Percentiles rank a stretch among this genome's conserved stretches.
phyloP scores from a whole-genome alignment of 371 early-diverging fungal species.

The Lichtheimia ornata region DNA sequence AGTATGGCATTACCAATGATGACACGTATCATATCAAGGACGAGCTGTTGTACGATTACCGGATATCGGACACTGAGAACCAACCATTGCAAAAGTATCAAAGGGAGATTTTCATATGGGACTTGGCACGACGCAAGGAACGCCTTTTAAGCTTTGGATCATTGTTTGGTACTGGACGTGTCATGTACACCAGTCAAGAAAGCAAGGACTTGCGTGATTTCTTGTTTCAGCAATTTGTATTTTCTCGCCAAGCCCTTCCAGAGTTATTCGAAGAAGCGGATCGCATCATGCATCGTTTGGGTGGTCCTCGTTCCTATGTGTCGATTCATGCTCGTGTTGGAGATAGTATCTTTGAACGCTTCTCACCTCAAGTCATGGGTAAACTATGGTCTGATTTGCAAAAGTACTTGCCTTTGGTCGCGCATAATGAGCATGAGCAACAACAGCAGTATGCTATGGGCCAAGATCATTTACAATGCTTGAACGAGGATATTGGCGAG shows the following conservation, averaged over 20 bases:
- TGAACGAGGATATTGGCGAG: conserved; percentile 7
- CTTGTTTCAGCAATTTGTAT: conserved; percentile 31
- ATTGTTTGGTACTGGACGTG: conserved; percentile 58
- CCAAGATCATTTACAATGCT: background rate
- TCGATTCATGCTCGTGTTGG: conserved; percentile 55
- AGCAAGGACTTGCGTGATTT: conserved; percentile 28
- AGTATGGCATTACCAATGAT: conserved; percentile 17
- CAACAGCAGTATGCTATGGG: background rate
- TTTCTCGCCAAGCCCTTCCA: conserved; percentile 29
- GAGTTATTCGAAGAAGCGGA: conserved; percentile 43
- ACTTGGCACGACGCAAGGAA: conserved; percentile 43
- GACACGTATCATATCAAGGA: conserved; percentile 42
- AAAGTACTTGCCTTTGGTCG: conserved; percentile 29
- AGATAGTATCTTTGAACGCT: conserved; percentile 53
- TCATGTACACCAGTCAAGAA: conserved; percentile 43
- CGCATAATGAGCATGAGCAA: background rate
- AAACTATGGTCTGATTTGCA: conserved; percentile 31
- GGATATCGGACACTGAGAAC: conserved; percentile 40
- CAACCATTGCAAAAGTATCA: conserved; percentile 33
- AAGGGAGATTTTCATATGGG: conserved; percentile 42
- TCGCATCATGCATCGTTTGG: conserved; percentile 48
- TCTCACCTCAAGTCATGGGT: conserved; percentile 32
- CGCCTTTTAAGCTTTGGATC: conserved; percentile 56
- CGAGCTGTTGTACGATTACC: conserved; percentile 48
- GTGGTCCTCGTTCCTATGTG: conserved; percentile 51